These are phyloP conservation scores for Hapsidospora chrysogenum DNA, from an alignment of 495 filamentous ascomycete species.

Conservation along the genomic window DNA sequence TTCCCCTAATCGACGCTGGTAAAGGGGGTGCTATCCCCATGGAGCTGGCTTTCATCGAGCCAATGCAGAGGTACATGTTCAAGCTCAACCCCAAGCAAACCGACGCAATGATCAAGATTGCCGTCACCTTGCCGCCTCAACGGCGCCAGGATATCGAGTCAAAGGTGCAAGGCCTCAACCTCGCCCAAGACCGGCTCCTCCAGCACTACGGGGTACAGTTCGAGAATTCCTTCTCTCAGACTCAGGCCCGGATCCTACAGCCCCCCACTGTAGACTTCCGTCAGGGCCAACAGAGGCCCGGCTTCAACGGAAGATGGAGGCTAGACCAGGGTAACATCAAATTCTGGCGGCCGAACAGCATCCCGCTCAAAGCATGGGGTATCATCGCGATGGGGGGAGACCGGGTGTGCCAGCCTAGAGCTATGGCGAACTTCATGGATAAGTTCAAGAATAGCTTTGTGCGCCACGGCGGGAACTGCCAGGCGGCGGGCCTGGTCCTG, in stretches of 20 bases:
- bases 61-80: slow-evolving; percentile 59
- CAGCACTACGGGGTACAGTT: slow-evolving; percentile 52
- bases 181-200: slow-evolving; percentile 50
- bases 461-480: slow-evolving; percentile 54
- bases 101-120: slow-evolving; percentile 73
- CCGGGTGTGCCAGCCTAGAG: slow-evolving; percentile 14
- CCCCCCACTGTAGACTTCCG: slow-evolving; percentile 54
- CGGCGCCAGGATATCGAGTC: slow-evolving; percentile 45
- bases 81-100: slow-evolving; percentile 64
- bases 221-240: slow-evolving; percentile 36
- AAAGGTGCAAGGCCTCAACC: slow-evolving; percentile 51
- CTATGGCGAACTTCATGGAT: slow-evolving; percentile 36
- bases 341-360: slow-evolving; percentile 44
- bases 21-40: slow-evolving; percentile 55
- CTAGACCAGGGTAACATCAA: slow-evolving; percentile 57
- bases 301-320: slow-evolving; percentile 51
- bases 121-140: slow-evolving; percentile 42
- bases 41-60: slow-evolving; percentile 41
- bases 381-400: slow-evolving; percentile 20
- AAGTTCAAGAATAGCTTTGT: slow-evolving; percentile 45
- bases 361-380: slow-evolving; percentile 51
- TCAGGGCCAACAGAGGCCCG: slow-evolving; percentile 33
- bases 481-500: slow-evolving; percentile 17
- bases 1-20: slow-evolving; percentile 58
- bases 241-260: slow-evolving; percentile 53